Evolutionary conservation across 768 basidiomycete genomes (phyloP).

Genomic region (Cystofilobasidium bisporidii): DNA sequence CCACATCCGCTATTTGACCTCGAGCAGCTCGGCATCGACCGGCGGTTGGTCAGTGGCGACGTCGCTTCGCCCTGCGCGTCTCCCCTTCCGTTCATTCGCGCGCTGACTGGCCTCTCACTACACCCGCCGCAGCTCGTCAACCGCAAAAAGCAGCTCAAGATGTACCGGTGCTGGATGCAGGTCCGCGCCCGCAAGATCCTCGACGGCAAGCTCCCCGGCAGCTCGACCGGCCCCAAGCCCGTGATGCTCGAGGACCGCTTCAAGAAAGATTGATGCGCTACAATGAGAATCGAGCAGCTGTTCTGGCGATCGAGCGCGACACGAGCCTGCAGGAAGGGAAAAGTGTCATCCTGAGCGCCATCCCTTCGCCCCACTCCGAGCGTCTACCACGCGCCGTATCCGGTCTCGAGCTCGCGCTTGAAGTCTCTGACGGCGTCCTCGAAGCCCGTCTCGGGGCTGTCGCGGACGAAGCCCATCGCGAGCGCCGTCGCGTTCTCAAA

Average conservation of each 20-base stretch:
- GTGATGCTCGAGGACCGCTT: not conserved
- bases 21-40: constrained; percentile 80
- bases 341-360: too few species aligned
- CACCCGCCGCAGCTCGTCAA: constrained; percentile 56
- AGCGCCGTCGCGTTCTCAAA: constrained; percentile 34
- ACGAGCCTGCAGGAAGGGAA: too few species aligned
- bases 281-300: not conserved
- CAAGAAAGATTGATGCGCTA: constrained; percentile 3
- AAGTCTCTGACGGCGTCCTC: constrained; percentile 38
- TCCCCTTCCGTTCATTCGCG: not conserved
- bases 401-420: constrained; percentile 32
- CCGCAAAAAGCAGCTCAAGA: constrained; percentile 84
- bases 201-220: not conserved
- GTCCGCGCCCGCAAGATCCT: constrained; percentile 38
- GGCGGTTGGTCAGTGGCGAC: constrained; percentile 49
- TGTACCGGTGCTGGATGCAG: constrained; percentile 60
- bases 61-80: too few species aligned
- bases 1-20: constrained; percentile 61
- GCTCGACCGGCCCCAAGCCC: too few species aligned
- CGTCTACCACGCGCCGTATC: not conserved
- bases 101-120: not conserved
- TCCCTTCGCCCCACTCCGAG: too few species aligned
- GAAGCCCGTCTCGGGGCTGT: constrained; percentile 37
- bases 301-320: too few species aligned
- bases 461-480: constrained; percentile 37